Evolutionary conservation across 2,329 filamentous ascomycete species (phyloP), one percentile per base, ranked within the genome.

Genomic region (Myrmaecium sp.): DNA sequence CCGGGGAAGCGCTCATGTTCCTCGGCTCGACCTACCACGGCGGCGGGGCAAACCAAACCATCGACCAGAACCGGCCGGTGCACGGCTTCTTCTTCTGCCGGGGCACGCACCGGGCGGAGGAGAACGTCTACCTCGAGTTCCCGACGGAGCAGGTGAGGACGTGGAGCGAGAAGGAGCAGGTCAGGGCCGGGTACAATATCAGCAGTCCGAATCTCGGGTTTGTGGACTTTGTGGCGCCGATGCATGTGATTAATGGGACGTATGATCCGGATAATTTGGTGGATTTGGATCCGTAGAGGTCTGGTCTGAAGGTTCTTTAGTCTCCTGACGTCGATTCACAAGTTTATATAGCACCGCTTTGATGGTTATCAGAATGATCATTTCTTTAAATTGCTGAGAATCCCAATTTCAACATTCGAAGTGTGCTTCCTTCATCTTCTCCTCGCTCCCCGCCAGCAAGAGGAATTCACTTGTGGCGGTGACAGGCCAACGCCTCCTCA

Each of bases 1-100:
- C 46, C 4, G 53, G 54, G 1, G 54, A 57, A 19, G 49, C 52
- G 4, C 39, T 51, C 17, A 46, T 57, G 14, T 53, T 58, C 20
- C 28, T 55, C 1, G 54, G 52, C 1, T 51, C 51, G 12, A 31
- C 48, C 8, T 57, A 56, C 26, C 54, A 58, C 21, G 55, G 49
- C 1, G 54, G 54, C 2, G 54, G 55, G 2, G 42, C 42, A 6
- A 58, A 58, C 29, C 35, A 29, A 12, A 45, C 40, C 6, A 23
- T 21, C 30, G 32, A 27, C 13, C 25, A 27, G 36, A 30, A 25
- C 5, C 14, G 28, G 20, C 27, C 28, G 13, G 27, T 33, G 28
- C 30, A 33, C 14, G 16, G 23, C 5, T 12, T 33, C 14, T 33
- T 33, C n/a, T 30, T 26, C 30, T 27, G 20, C 11, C 28, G 21